Conservation (phyloP, 257 asterid species). For the Marsdenia floribunda region DNA sequence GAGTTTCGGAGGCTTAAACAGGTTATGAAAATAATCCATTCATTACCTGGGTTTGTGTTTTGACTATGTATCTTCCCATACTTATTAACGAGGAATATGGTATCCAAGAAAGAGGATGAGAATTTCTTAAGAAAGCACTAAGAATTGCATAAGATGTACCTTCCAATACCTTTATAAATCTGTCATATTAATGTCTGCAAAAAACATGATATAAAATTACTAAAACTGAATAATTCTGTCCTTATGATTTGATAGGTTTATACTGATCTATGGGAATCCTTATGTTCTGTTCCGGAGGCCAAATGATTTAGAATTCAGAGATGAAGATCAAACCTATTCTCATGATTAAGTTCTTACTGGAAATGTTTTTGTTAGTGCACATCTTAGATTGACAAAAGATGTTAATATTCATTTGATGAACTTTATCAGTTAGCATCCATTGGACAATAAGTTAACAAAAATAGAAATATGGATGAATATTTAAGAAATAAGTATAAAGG, state of each 20-base stretch:
- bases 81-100: not conserved
- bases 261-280: not conserved
- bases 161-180: slow-evolving; percentile 1
- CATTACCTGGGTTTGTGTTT: not conserved
- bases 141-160: not conserved
- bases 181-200: not conserved
- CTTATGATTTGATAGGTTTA: not conserved
- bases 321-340: not conserved
- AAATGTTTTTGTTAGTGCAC: not conserved
- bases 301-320: not conserved
- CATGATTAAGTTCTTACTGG: not conserved
- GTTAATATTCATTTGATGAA: not conserved
- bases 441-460: not conserved
- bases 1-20: slow-evolving; percentile 83
- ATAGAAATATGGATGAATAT: not conserved
- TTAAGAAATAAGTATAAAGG: not conserved
- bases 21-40: slow-evolving; percentile 35
- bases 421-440: not conserved
- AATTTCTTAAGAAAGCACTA: not conserved
- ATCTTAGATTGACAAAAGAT: not conserved
- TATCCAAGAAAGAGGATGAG: not conserved
- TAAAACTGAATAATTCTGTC: not conserved
- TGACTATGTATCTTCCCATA: not conserved
- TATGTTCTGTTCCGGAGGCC: not conserved
- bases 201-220: not conserved